Evolutionary conservation across 1,139 yeast genomes (phyloP).

Genomic region (Saccharomycopsis crataegensis): DNA sequence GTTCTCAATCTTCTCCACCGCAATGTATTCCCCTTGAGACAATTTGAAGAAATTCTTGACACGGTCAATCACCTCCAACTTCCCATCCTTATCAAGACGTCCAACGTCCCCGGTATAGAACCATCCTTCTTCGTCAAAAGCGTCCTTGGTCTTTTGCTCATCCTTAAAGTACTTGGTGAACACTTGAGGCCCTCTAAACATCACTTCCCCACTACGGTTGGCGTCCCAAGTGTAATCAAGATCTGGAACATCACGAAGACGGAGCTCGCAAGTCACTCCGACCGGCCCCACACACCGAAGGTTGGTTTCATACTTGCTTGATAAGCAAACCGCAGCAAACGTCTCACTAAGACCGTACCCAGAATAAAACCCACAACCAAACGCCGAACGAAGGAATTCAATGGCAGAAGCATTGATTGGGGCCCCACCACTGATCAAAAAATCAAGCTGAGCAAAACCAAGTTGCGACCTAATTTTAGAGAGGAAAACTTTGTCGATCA

Average conservation of each 20-base stretch:
- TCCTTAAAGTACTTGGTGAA: slow-evolving; percentile 41
- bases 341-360: slow-evolving; percentile 52
- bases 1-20: slow-evolving; percentile 51
- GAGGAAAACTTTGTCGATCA: slow-evolving; percentile 25
- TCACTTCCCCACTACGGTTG: slow-evolving; percentile 41
- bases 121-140: slow-evolving; percentile 48
- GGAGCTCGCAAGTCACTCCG: slow-evolving; percentile 39
- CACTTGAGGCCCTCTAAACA: slow-evolving; percentile 34
- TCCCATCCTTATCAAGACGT: slow-evolving; percentile 32
- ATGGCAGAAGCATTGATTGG: slow-evolving; percentile 44
- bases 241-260: slow-evolving; percentile 45
- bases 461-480: slow-evolving; percentile 34
- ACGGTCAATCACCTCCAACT: slow-evolving; percentile 42
- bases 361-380: slow-evolving; percentile 40
- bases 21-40: slow-evolving; percentile 51
- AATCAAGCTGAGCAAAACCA: slow-evolving; percentile 36
- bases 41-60: slow-evolving; percentile 51
- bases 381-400: slow-evolving; percentile 38
- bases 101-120: slow-evolving; percentile 54
- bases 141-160: slow-evolving; percentile 31
- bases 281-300: slow-evolving; percentile 49
- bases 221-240: slow-evolving; percentile 38
- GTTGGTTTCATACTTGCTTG: slow-evolving; percentile 11
- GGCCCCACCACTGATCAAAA: slow-evolving; percentile 43
- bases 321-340: slow-evolving; percentile 14